These are phyloP conservation scores for Eucalyptus pumila DNA, from an alignment of 345 rosid species.

Conservation along the genomic window DNA sequence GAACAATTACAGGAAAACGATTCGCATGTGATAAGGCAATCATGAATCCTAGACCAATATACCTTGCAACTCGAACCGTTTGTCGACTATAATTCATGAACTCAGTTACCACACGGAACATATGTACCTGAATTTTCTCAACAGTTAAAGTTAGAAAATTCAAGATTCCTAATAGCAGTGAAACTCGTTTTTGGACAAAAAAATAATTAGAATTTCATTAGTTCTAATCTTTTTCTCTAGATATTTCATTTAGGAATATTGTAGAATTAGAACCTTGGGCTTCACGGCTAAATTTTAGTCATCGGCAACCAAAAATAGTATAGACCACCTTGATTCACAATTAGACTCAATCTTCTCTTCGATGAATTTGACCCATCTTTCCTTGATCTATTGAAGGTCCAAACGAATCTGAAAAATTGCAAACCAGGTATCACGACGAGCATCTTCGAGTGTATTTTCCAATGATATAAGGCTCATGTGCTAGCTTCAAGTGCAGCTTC, in stretches of 20 bases:
- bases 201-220: too few species aligned
- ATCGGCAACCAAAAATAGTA: background rate
- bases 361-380: background rate
- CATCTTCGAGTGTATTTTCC: background rate
- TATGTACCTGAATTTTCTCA: background rate
- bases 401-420: background rate
- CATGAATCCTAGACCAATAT: too few species aligned
- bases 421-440: background rate
- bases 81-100: too few species aligned
- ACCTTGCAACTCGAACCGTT: too few species aligned
- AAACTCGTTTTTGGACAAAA: too few species aligned
- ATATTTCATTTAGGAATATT: too few species aligned
- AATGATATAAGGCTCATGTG: background rate
- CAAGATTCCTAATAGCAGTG: background rate
- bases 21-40: too few species aligned
- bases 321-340: background rate
- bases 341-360: background rate
- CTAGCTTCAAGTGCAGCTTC: background rate
- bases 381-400: background rate
- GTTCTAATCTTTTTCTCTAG: background rate
- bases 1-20: too few species aligned
- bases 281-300: background rate
- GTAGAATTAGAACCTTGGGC: background rate
- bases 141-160: too few species aligned
- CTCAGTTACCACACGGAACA: too few species aligned